Evolutionary conservation across 2,329 filamentous ascomycete species (phyloP).

Genomic region (Cladorrhinum sp.): DNA sequence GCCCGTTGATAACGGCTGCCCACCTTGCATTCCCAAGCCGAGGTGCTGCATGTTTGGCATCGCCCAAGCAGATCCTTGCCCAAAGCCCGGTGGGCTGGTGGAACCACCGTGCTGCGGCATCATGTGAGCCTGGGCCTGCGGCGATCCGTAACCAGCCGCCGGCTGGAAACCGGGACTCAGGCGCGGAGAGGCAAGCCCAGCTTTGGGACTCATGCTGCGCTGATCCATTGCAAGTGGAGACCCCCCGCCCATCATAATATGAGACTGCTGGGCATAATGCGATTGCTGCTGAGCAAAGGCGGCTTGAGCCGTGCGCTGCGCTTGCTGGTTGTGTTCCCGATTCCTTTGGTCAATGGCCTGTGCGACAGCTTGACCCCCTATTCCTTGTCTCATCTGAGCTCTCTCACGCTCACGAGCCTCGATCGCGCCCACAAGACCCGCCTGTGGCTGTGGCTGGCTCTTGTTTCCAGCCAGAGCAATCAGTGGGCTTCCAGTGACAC

Average conservation of each 20-base stretch:
- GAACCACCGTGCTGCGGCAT: constrained; percentile 18
- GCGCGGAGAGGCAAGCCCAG: constrained; percentile 9
- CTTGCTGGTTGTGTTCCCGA: constrained; percentile 34
- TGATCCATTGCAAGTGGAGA: constrained; percentile 25
- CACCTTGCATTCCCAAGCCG: constrained; percentile 13
- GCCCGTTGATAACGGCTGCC: constrained; percentile 22
- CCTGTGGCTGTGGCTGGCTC: constrained; percentile 45
- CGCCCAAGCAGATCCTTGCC: constrained; percentile 17
- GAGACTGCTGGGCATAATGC: constrained; percentile 30
- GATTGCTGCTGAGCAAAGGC: constrained; percentile 34
- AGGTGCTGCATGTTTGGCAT: constrained; percentile 21
- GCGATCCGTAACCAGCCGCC: constrained; percentile 21
- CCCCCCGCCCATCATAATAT: constrained; percentile 22
- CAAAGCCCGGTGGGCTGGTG: constrained; percentile 10
- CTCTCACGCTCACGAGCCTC: constrained; percentile 77
- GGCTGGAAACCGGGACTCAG: constrained; percentile 22
- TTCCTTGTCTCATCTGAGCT: constrained; percentile 64
- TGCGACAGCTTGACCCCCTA: constrained; percentile 68
- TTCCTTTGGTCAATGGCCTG: constrained; percentile 69
- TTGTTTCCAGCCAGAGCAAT: constrained; percentile 62
- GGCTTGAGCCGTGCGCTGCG: constrained; percentile 36
- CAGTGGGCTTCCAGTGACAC: constrained; percentile 73
- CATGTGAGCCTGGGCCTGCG: constrained; percentile 24
- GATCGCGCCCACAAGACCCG: constrained; percentile 73
- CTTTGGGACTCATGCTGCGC: constrained; percentile 27